Conservation (phyloP, 176 grass and related monocot genomes). For the Bothriochloa decipiens region DNA sequence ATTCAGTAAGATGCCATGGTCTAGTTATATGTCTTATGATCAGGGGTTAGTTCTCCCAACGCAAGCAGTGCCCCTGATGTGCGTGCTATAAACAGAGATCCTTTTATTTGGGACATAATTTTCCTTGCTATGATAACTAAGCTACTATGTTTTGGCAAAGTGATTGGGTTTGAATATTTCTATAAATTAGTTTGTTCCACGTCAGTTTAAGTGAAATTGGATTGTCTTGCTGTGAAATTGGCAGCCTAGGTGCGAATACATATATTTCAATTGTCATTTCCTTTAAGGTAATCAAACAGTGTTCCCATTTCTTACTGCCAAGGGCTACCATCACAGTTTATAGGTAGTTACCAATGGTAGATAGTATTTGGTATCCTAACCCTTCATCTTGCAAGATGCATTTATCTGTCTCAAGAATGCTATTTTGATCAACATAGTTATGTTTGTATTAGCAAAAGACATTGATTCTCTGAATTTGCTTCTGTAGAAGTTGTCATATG, state of each 20-base stretch:
- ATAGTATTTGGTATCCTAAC: neutral
- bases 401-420: neutral
- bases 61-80: neutral
- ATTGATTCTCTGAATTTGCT: neutral
- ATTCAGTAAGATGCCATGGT: neutral
- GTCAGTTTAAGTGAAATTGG: neutral
- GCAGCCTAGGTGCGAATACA: neutral
- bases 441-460: slow-evolving; percentile 7
- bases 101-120: no score
- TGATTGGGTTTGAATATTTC: no score
- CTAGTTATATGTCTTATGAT: neutral
- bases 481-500: neutral
- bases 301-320: neutral
- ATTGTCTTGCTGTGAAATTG: neutral
- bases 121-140: no score
- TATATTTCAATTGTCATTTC: slow-evolving; percentile 3
- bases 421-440: neutral
- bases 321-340: neutral
- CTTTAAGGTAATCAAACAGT: neutral
- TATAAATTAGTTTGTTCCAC: no score
- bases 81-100: no score
- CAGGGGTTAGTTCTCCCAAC: neutral
- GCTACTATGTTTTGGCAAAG: no score
- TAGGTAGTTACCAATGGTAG: neutral
- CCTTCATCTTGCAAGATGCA: neutral